Percentiles rank a stretch among this genome's conserved stretches.
Evolutionary conservation across 1,284 basidiomycete genomes (phyloP).

Genomic region (Grifola frondosa): DNA sequence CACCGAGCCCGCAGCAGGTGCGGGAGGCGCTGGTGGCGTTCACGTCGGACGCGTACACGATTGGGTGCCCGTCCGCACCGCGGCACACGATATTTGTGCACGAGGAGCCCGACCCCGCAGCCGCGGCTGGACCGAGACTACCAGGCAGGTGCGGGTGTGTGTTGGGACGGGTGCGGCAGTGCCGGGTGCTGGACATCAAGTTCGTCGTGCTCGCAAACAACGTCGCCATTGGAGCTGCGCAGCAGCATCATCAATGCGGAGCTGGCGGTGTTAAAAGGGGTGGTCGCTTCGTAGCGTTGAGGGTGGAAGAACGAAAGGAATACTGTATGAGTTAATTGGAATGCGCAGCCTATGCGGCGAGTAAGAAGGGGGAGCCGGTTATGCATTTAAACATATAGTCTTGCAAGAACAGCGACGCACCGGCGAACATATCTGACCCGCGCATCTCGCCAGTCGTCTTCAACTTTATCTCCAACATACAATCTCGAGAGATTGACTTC

Average conservation of each 20-base stretch:
- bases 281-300: constrained; percentile 40
- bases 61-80: constrained; percentile 86
- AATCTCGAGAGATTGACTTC: too few species aligned
- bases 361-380: too few species aligned
- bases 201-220: constrained; percentile 96
- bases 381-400: neutral
- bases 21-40: constrained; percentile 78
- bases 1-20: constrained; percentile 87
- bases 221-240: constrained; percentile 91
- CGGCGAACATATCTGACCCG: too few species aligned
- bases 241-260: constrained; percentile 98
- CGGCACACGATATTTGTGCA: constrained; percentile 88
- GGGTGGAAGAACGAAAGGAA: constrained; percentile 2
- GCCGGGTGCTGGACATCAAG: constrained; percentile 92
- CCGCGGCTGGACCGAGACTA: constrained; percentile 90
- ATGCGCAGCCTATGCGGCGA: too few species aligned
- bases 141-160: constrained; percentile 91
- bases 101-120: constrained; percentile 91
- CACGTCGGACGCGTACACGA: constrained; percentile 76
- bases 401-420: too few species aligned
- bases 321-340: constrained; percentile 11
- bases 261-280: constrained; percentile 84
- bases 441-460: too few species aligned
- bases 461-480: too few species aligned
- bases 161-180: constrained; percentile 88